Evolutionary conservation across 805 yeast genomes (phyloP).

Genomic region (Cyberlindnera xylosilytica): DNA sequence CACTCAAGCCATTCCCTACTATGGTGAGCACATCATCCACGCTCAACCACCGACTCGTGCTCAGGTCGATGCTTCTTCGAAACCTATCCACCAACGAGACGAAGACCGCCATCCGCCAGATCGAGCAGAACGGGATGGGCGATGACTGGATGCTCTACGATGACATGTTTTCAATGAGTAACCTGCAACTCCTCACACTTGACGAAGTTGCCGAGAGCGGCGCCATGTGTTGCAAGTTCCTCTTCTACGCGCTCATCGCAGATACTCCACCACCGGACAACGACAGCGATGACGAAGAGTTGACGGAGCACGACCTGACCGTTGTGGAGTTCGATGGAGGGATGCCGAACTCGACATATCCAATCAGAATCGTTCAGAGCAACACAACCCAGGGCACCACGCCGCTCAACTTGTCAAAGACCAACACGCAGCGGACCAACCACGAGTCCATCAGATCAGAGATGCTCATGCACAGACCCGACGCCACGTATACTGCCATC

Average conservation of each 20-base stretch:
- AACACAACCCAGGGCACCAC: slow-evolving; percentile 22
- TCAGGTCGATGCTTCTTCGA: slow-evolving; percentile 22
- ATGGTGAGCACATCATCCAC: slow-evolving; percentile 12
- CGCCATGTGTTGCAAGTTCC: slow-evolving; percentile 28
- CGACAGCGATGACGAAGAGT: slow-evolving; percentile 12
- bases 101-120: slow-evolving; percentile 26
- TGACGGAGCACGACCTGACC: slow-evolving; percentile 23
- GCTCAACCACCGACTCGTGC: slow-evolving; percentile 13
- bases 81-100: slow-evolving; percentile 19
- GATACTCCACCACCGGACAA: slow-evolving; percentile 1
- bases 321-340: slow-evolving; percentile 27
- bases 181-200: slow-evolving; percentile 32
- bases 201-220: slow-evolving; percentile 32
- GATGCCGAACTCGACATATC: slow-evolving; percentile 3
- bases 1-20: slow-evolving; percentile 18
- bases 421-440: slow-evolving; percentile 22
- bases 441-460: slow-evolving; percentile 26
- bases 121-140: slow-evolving; percentile 22
- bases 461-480: slow-evolving; percentile 23
- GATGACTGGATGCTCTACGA: slow-evolving; percentile 43
- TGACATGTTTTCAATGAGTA: slow-evolving; percentile 33
- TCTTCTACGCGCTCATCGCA: slow-evolving; percentile 29
- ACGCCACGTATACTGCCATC: slow-evolving; percentile 16
- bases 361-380: slow-evolving; percentile 19
- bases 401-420: slow-evolving; percentile 21